phyloP scores from a whole-genome alignment of 306 rosid species.

The Cucumis hystrix region DNA sequence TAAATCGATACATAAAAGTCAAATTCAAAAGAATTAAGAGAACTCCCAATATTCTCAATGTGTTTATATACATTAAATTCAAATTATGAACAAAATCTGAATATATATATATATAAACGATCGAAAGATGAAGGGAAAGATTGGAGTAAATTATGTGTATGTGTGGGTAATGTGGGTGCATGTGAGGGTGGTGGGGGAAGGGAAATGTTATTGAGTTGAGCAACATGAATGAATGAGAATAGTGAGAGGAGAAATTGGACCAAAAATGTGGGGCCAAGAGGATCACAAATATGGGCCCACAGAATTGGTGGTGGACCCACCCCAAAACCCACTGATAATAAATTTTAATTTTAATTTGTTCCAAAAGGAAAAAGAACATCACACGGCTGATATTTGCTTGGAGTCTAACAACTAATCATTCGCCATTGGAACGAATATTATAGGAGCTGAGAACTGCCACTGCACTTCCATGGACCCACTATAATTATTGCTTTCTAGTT shows the following conservation, averaged over 20 bases:
- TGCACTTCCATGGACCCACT: background rate
- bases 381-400: background rate
- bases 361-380: background rate
- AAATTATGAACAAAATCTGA: too few species aligned
- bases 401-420: background rate
- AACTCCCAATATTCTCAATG: too few species aligned
- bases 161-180: background rate
- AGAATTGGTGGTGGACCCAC: background rate
- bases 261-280: too few species aligned
- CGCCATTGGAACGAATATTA: background rate
- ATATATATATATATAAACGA: too few species aligned
- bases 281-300: too few species aligned
- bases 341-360: too few species aligned
- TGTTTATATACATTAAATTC: too few species aligned
- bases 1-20: too few species aligned
- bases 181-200: background rate
- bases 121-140: too few species aligned
- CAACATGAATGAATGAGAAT: background rate
- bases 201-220: background rate
- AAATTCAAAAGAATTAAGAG: too few species aligned
- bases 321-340: background rate
- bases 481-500: background rate
- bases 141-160: too few species aligned
- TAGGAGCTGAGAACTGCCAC: background rate
- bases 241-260: background rate